Evolutionary conservation across 148 eudicot species (phyloP), one percentile per base, ranked within the genome.

Genomic region (Talinum fruticosum): DNA sequence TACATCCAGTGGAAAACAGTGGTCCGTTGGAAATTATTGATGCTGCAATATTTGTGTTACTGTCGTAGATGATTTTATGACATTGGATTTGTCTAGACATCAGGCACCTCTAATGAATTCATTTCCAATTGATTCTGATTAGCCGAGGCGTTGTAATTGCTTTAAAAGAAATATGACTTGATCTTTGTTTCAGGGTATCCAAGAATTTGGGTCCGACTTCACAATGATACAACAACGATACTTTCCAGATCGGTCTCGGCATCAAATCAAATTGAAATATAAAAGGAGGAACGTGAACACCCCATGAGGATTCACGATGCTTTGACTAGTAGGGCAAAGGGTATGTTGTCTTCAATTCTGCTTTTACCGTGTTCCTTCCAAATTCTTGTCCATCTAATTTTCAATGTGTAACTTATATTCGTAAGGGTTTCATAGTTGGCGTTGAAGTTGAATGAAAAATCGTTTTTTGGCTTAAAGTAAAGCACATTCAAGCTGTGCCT

Each of bases 271-370:
- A 28, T 62, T 62, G 33, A 62, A 62, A 62, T 62, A 62, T 28
- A 62, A 62, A 62, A 62, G 33, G 66, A 62, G 66, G 66, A 62
- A 62, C 66, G 29, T 6, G 32, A 62, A 28, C 30, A 29, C 33
- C 66, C 66, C 66, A 62, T 62, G 66, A 62, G 66, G 66, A 62
- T 62, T 62, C 66, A 62, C 28, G 66, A 62, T 62, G 32, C 66
- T 28, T 15, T 62, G 66, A 62, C 66, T 28, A 62, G 10, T 15
- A 62, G 33, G 28, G 16, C 66, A 62, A 62, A 62, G 14, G 66
- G 66, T 62, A 28, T 62, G 66, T 62, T 62, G 33, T 28, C 33
- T 62, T 28, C 1, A 28, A 62, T 33, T 33, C 66, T 62, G 66
- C 32, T 12, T 62, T 62, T 28, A n/a, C 33, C 13, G 34, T 62